phyloP scores from a whole-genome alignment of 805 yeast species.

The Sugiyamaella qingdaonensis region DNA sequence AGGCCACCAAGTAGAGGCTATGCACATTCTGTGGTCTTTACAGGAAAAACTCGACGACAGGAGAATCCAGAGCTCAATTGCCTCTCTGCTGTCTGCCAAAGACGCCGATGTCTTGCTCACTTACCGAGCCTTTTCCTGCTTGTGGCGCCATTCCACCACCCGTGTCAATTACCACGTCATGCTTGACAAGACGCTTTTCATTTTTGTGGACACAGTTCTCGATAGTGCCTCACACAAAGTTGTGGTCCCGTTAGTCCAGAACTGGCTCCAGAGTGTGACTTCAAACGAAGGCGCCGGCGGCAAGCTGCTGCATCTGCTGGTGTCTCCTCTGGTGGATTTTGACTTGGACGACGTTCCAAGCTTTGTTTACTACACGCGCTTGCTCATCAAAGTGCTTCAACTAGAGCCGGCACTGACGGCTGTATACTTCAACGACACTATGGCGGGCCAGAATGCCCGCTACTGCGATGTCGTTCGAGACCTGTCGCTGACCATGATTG shows the following conservation, averaged over 20 bases:
- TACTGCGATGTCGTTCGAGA: neutral
- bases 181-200: conserved; percentile 58
- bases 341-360: conserved; percentile 57
- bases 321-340: conserved; percentile 49
- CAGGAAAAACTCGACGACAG: conserved; percentile 48
- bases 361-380: conserved; percentile 58
- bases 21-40: conserved; percentile 58
- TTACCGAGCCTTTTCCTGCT: conserved; percentile 49
- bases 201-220: conserved; percentile 58
- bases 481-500: neutral
- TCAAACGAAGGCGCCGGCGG: conserved; percentile 51
- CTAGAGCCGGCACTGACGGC: conserved; percentile 48
- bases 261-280: conserved; percentile 24
- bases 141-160: conserved; percentile 76
- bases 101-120: conserved; percentile 27
- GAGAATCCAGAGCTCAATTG: conserved; percentile 67
- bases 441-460: neutral
- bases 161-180: conserved; percentile 39
- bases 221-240: neutral
- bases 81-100: conserved; percentile 48
- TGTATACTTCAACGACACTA: neutral
- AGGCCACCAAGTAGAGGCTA: conserved; percentile 64
- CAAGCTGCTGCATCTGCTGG: conserved; percentile 55
- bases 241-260: conserved; percentile 17
- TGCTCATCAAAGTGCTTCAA: conserved; percentile 48